phyloP scores from a whole-genome alignment of 169 alveolate genomes.

The Eimeria brunetti region DNA sequence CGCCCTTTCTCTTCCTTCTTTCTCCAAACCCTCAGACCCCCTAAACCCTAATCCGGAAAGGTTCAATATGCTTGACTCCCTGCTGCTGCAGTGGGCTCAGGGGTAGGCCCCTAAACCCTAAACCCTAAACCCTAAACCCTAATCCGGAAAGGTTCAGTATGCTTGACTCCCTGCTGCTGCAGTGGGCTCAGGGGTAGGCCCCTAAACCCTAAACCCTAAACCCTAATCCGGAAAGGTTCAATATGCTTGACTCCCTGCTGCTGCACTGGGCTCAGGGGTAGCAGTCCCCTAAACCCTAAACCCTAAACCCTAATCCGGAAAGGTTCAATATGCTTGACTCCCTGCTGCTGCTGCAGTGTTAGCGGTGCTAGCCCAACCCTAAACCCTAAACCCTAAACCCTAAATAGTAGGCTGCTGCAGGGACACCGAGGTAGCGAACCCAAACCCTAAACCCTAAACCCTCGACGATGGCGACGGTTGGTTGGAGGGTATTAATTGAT shows the following conservation, averaged over 20 bases:
- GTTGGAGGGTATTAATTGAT: slow-evolving; percentile 38
- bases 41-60: slow-evolving; percentile 16
- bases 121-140: slow-evolving; percentile 53
- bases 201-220: slow-evolving; percentile 38
- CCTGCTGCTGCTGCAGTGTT: not conserved
- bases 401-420: not conserved
- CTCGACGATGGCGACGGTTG: not conserved
- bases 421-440: not conserved
- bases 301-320: too few species aligned
- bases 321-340: not conserved
- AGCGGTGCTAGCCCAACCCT: not conserved
- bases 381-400: slow-evolving; percentile 68
- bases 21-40: not conserved
- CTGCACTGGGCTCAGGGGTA: not conserved
- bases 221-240: too few species aligned
- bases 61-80: not conserved
- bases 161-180: too few species aligned
- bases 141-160: too few species aligned
- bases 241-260: not conserved
- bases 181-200: too few species aligned
- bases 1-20: too few species aligned
- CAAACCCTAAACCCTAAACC: slow-evolving; percentile 62
- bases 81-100: not conserved
- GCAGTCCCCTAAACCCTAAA: not conserved
- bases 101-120: slow-evolving; percentile 31